Evolutionary conservation across 106 monocot species (phyloP), one percentile per base, ranked within the genome.

Genomic region (Acorus calamus): DNA sequence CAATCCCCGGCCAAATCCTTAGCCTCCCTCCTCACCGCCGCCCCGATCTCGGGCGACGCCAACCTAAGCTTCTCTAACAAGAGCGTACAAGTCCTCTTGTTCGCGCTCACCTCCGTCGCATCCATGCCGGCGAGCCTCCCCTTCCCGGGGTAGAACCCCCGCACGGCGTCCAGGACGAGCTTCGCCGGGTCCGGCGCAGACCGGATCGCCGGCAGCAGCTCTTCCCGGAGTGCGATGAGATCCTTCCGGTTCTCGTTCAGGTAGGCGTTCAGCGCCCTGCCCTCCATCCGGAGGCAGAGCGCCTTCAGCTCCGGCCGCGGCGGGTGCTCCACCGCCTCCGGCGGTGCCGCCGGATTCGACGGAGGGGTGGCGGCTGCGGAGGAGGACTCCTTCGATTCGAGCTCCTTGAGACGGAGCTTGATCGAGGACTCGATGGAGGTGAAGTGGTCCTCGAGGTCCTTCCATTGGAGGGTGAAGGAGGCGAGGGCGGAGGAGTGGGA

Each of bases 381-480:
- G 6, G 4, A 8, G 28, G 9, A 53, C 64, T 64, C 67, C 44
- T 57, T 68, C 46, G 69, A 58, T 8, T 73, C 60, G 49, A 87
- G 83, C 2, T 71, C 59, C 43, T 66, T 65, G 70, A 88, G 71
- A 4, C 81, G 80, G 14, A 58, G 49, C 8, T 66, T 61, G 56
- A 88, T 78, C 65, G 84, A 78, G 9, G 10, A 10, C 13, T 78
- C 55, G 60, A 84, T 48, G 71, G 80, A 69, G 48, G 73, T 14
- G 42, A 83, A 14, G 53, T 88, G 67, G 14, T 66, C 74, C 44
- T 88, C 88, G 42, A 88, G 66, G 62, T 87, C 80, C 9, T 69
- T 73, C 87, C 87, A 87, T 41, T 72, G 62, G 42, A 87, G 66
- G 62, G 69, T 64, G 70, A 84, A 83, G 46, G 66, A 69, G 42